phyloP scores from a whole-genome alignment of 2,329 filamentous ascomycete species.

The Pyricularia pennisetigena region DNA sequence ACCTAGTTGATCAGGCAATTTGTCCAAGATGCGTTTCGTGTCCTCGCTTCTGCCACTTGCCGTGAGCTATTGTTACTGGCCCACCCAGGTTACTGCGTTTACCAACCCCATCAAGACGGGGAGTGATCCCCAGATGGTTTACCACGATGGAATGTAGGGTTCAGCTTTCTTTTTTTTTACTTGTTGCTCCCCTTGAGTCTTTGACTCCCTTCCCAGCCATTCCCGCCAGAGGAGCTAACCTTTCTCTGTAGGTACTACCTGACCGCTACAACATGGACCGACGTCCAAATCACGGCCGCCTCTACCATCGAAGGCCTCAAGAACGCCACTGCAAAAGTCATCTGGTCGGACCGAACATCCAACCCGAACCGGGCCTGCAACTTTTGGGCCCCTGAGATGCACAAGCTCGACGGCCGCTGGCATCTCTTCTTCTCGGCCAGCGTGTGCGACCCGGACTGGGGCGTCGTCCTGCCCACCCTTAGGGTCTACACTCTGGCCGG shows the following conservation, averaged over 20 bases:
- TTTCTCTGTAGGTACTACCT: too few relatives aligned
- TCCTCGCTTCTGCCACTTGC: background rate
- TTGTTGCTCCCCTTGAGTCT: too few relatives aligned
- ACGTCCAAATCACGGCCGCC: conserved; percentile 10
- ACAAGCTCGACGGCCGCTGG: conserved; percentile 10
- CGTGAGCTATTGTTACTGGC: background rate
- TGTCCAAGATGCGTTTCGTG: background rate
- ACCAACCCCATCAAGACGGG: background rate
- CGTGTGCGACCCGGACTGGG: conserved; percentile 9
- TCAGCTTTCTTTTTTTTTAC: too few relatives aligned
- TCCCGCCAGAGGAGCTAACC: background rate
- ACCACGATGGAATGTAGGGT: background rate
- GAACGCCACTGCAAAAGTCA: conserved; percentile 6
- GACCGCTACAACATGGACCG: conserved; percentile 11
- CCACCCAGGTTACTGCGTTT: background rate
- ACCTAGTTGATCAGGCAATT: too few relatives aligned
- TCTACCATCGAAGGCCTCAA: conserved; percentile 13
- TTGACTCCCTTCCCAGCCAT: conserved; percentile 4
- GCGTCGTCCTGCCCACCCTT: conserved; percentile 10
- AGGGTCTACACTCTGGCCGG: conserved; percentile 9
- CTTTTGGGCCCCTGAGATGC: conserved; percentile 13
- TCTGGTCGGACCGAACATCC: conserved; percentile 8
- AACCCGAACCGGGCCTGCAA: conserved; percentile 8
- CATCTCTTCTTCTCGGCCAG: conserved; percentile 12
- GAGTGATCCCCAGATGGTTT: background rate